These are phyloP conservation scores for Trichoderma arundinaceum DNA, from an alignment of 2,329 filamentous ascomycete species.

Conservation along the genomic window DNA sequence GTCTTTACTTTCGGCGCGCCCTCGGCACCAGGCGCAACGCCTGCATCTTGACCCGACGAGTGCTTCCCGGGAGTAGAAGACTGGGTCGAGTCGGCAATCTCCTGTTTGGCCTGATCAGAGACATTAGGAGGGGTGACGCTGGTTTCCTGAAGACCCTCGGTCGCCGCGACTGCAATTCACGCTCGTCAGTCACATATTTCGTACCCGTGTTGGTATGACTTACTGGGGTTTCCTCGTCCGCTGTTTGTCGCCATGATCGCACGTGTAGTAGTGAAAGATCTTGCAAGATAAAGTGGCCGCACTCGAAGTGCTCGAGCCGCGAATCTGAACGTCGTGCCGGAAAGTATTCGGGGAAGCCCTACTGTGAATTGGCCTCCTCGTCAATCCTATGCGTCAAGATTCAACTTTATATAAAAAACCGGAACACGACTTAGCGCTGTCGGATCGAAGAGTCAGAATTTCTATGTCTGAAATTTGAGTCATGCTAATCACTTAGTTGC, in stretches of 20 bases:
- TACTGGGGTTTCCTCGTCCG: constrained; percentile 52
- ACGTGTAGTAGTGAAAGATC: constrained; percentile 50
- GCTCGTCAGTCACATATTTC: constrained; percentile 36
- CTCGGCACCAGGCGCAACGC: constrained; percentile 39
- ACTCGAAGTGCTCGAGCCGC: constrained; percentile 62
- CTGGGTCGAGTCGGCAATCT: constrained; percentile 45
- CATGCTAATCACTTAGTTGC: constrained; percentile 24
- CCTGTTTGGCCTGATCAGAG: constrained; percentile 48
- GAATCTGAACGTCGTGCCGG: constrained; percentile 56
- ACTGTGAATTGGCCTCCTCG: constrained; percentile 42
- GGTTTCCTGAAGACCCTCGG: constrained; percentile 50
- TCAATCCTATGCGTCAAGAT: constrained; percentile 20
- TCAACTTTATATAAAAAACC: not conserved
- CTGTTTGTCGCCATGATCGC: constrained; percentile 65
- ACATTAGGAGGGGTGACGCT: constrained; percentile 49
- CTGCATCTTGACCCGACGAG: constrained; percentile 41
- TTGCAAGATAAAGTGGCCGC: constrained; percentile 59
- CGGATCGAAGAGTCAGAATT: constrained; percentile 19
- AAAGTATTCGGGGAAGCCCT: constrained; percentile 48
- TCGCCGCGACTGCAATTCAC: constrained; percentile 47
- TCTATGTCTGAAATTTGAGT: constrained; percentile 34
- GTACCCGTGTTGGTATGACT: constrained; percentile 17
- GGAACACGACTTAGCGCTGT: constrained; percentile 11
- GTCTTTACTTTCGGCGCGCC: constrained; percentile 57
- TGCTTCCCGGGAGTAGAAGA: constrained; percentile 36